Evolutionary conservation across 495 filamentous ascomycete genomes (phyloP), one percentile per base, ranked within the genome.

Genomic region (Xylaria acuta): DNA sequence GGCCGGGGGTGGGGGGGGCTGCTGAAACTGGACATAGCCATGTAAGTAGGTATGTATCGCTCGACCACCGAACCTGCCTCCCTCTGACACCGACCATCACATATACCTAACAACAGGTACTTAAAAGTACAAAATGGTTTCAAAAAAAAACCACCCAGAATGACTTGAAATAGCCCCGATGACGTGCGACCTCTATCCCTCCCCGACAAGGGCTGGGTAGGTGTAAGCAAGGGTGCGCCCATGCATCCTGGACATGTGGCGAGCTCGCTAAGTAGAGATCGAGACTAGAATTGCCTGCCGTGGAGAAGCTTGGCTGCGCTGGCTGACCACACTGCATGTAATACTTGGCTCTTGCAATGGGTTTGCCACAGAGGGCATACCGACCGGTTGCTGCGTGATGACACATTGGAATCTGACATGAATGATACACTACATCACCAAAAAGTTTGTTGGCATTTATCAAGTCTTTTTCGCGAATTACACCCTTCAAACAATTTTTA

Each of bases 391-490:
- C 3, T 8, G 58, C 32, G 32, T 38, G 58, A 38, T 60, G 58
- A 60, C 58, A 60, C 38, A 60, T 60, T 56, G 27, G 58, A 60
- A 36, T 60, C 58, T 60, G 32, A 60, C 30, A 38, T 18, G 30
- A 20, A 36, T 14, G 30, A 18, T 59, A 36, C 14, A 27, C n/a
- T n/a, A n/a, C 36, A 38, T 56, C 53, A 3, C 53, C 5, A 11
- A 16, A 47, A n/a, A n/a, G n/a, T n/a, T n/a, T n/a, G 18, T n/a
- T 47, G 16, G 45, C 18, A n/a, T 2, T 47, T 47, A 47, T n/a
- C 18, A n/a, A 47, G 18, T 18, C 1, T 16, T 20, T 51, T 25
- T 1, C n/a, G 47, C 7, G 41, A 43, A 3, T 27, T 27, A 22
- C 25, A 54, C 27, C 12, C 27, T 54, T 22, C 11, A 22, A 54